Conservation (phyloP, 306 rosid genomes). For the Cyamopsis tetragonoloba region DNA sequence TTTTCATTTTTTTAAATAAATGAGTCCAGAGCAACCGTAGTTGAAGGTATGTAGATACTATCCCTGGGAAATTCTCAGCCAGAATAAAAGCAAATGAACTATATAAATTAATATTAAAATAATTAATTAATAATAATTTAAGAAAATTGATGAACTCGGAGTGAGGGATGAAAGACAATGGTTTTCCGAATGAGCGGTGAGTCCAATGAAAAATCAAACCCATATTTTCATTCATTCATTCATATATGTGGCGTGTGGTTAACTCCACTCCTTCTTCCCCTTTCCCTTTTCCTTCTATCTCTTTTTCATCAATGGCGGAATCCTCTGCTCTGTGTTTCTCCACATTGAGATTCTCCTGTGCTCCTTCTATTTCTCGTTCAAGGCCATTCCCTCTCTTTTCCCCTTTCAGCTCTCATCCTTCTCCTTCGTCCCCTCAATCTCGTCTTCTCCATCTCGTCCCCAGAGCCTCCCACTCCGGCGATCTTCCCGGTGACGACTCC, state of each 20-base stretch:
- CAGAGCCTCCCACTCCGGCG: slow-evolving; percentile 44
- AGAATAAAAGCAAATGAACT: background rate
- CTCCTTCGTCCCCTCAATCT: slow-evolving; percentile 36
- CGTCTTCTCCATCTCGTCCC: slow-evolving; percentile 50
- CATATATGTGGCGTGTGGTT: slow-evolving; percentile 26
- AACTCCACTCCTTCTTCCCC: background rate
- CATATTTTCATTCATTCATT: background rate
- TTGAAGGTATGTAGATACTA: too few relatives aligned
- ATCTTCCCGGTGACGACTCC: slow-evolving; percentile 44
- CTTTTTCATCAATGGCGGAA: slow-evolving; percentile 54
- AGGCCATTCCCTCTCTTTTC: slow-evolving; percentile 15
- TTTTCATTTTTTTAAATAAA: too few relatives aligned
- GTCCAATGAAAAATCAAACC: background rate
- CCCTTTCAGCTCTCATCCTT: slow-evolving; percentile 21
- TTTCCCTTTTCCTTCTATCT: background rate
- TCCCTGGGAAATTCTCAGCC: background rate
- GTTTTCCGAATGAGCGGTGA: background rate
- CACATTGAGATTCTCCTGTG: slow-evolving; percentile 28
- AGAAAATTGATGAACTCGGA: background rate
- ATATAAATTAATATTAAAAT: background rate
- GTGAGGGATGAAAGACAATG: background rate
- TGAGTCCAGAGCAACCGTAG: too few relatives aligned
- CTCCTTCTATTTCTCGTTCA: slow-evolving; percentile 32
- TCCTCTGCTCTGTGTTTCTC: slow-evolving; percentile 51
- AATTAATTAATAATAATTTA: background rate